phyloP scores from a whole-genome alignment of 306 rosid species.

The Sophora flavescens region DNA sequence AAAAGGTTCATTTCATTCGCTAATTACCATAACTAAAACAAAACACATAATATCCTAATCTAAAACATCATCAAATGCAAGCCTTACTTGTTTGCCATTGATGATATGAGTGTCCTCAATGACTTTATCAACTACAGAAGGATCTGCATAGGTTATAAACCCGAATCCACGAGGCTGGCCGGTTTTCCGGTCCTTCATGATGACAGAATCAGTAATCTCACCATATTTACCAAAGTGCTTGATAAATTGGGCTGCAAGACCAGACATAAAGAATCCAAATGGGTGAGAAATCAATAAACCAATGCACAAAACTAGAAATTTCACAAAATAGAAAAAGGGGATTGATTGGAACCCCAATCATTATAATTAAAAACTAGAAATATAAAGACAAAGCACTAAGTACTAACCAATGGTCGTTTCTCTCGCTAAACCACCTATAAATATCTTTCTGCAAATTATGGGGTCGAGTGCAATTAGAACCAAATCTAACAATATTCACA shows the following conservation, averaged over 20 bases:
- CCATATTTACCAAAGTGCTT: constrained; percentile 92
- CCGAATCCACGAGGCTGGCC: constrained; percentile 98
- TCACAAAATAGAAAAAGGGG: constrained; percentile 25
- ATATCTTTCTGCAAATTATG: constrained; percentile 87
- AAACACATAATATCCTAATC: constrained; percentile 42
- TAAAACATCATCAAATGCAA: constrained; percentile 36
- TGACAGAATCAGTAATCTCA: constrained; percentile 85
- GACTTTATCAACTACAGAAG: constrained; percentile 88
- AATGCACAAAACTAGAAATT: constrained; percentile 13
- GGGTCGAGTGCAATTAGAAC: constrained; percentile 45
- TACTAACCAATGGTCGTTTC: constrained; percentile 89
- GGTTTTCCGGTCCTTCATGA: constrained; percentile 93
- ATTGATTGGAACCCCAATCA: constrained; percentile 26
- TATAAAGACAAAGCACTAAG: constrained; percentile 41
- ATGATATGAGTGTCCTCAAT: constrained; percentile 82
- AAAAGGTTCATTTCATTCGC: constrained; percentile 31
- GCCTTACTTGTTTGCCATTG: constrained; percentile 82
- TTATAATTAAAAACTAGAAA: constrained; percentile 17
- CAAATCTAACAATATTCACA: constrained; percentile 49
- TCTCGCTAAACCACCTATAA: constrained; percentile 97
- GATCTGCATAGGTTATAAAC: constrained; percentile 87
- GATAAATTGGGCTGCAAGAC: constrained; percentile 77
- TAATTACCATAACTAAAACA: constrained; percentile 39
- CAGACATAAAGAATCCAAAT: constrained; percentile 12
- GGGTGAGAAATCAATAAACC: constrained; percentile 3